These are phyloP conservation scores for Olyra latifolia DNA, from an alignment of 176 grass and related monocot species.

Conservation along the genomic window DNA sequence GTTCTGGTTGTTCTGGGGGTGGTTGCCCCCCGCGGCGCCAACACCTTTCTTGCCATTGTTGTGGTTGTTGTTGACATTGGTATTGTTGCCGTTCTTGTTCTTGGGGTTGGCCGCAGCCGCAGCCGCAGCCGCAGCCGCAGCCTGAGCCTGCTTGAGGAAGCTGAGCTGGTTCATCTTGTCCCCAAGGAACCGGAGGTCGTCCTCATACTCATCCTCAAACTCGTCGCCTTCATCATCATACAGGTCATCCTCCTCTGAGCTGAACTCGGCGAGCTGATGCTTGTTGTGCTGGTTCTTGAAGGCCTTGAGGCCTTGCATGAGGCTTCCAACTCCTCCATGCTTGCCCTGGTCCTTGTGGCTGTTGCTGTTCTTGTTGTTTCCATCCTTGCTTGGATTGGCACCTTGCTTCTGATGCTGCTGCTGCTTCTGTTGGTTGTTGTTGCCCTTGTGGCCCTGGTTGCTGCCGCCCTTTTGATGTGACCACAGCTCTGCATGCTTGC, in stretches of 20 bases:
- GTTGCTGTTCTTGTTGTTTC: conserved; percentile 42
- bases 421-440: conserved; percentile 43
- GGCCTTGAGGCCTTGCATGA: conserved; percentile 83
- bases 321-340: conserved; percentile 55
- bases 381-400: conserved; percentile 43
- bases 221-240: conserved; percentile 66
- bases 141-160: conserved; percentile 35
- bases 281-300: conserved; percentile 92
- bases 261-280: conserved; percentile 50
- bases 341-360: conserved; percentile 65
- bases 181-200: conserved; percentile 62
- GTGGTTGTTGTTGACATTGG: conserved; percentile 37
- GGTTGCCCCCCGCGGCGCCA: conserved; percentile 32
- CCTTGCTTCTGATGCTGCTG: conserved; percentile 60
- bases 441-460: conserved; percentile 58
- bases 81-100: conserved; percentile 46
- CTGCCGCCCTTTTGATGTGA: conserved; percentile 62
- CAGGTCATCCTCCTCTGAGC: conserved; percentile 67
- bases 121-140: background rate
- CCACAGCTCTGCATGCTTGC: conserved; percentile 94
- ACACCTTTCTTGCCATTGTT: conserved; percentile 53
- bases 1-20: conserved; percentile 55
- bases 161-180: conserved; percentile 84
- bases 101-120: background rate
- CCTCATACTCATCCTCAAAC: conserved; percentile 59